These are phyloP conservation scores for Leccinum pachyderme DNA, from an alignment of 1,284 basidiomycete species.

Conservation along the genomic window DNA sequence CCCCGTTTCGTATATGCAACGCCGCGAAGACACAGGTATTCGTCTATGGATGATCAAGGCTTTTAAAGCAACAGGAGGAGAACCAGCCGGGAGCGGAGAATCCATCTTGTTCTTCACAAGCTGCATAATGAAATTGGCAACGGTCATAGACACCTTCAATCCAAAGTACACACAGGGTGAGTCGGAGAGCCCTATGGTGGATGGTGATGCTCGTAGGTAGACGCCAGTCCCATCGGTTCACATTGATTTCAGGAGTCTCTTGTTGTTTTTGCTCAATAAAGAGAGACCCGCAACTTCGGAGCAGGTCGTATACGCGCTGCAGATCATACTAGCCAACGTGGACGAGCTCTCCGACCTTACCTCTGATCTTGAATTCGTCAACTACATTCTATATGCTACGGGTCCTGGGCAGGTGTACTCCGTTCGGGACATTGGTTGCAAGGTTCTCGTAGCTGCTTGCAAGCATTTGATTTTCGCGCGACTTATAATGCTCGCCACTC, in stretches of 20 bases:
- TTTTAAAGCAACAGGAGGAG: neutral
- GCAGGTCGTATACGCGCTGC: slow-evolving; percentile 2
- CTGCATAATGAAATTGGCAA: slow-evolving; percentile 3
- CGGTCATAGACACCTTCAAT: slow-evolving; percentile 1
- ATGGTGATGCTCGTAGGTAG: neutral
- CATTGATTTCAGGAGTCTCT: slow-evolving; percentile 2
- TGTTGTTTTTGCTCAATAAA: slow-evolving; percentile 7
- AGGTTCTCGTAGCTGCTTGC: slow-evolving; percentile 2
- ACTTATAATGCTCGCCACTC: neutral
- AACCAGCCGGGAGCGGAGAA: neutral
- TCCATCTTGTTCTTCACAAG: slow-evolving; percentile 1
- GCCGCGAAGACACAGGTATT: too few species aligned
- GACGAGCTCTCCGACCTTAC: slow-evolving; percentile 1
- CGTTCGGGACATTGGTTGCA: neutral
- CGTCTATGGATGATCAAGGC: slow-evolving; percentile 1
- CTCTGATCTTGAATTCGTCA: slow-evolving; percentile 6
- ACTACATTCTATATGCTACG: slow-evolving; percentile 6
- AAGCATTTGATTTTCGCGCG: neutral
- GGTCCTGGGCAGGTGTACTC: slow-evolving; percentile 4
- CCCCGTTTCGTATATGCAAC: neutral
- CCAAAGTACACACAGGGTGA: neutral
- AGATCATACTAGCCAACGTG: slow-evolving; percentile 4
- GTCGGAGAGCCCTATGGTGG: neutral
- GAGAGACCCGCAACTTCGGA: neutral
- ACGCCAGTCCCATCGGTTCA: neutral